Conservation (phyloP, 805 yeast species). For the Hanseniaspora mollemarum region DNA sequence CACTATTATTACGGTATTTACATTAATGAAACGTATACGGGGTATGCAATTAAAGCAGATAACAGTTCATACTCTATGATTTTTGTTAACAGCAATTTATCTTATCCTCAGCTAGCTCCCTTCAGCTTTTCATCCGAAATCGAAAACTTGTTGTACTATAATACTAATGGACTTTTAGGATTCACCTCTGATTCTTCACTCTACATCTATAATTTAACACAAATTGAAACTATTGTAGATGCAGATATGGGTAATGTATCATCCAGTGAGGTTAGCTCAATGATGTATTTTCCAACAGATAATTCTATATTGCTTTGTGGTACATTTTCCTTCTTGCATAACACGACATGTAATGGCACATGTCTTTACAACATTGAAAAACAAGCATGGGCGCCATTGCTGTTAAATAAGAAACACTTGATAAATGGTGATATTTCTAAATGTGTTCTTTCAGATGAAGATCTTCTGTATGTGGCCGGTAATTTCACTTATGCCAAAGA, state of each 20-base stretch:
- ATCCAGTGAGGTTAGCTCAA: constrained; percentile 33
- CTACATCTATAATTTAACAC: constrained; percentile 30
- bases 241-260: constrained; percentile 33
- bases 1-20: constrained; percentile 30
- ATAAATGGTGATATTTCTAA: constrained; percentile 46
- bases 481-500: constrained; percentile 31
- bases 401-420: constrained; percentile 19
- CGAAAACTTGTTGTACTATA: constrained; percentile 3
- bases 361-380: constrained; percentile 52
- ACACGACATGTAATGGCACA: constrained; percentile 49
- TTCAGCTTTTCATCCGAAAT: not conserved
- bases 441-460: constrained; percentile 38
- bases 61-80: constrained; percentile 21
- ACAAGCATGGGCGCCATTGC: constrained; percentile 41
- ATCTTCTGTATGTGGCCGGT: constrained; percentile 41
- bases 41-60: constrained; percentile 50
- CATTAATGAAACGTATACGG: constrained; percentile 39
- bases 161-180: constrained; percentile 20
- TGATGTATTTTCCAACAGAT: constrained; percentile 34
- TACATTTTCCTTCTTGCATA: constrained; percentile 38
- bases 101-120: constrained; percentile 8
- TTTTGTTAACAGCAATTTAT: constrained; percentile 1
- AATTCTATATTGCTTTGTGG: constrained; percentile 54
- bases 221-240: constrained; percentile 27
- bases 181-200: constrained; percentile 18